Base-by-base conservation (phyloP, 2,329 filamentous ascomycete genomes). In the Dothideomycetes sp. region DNA sequence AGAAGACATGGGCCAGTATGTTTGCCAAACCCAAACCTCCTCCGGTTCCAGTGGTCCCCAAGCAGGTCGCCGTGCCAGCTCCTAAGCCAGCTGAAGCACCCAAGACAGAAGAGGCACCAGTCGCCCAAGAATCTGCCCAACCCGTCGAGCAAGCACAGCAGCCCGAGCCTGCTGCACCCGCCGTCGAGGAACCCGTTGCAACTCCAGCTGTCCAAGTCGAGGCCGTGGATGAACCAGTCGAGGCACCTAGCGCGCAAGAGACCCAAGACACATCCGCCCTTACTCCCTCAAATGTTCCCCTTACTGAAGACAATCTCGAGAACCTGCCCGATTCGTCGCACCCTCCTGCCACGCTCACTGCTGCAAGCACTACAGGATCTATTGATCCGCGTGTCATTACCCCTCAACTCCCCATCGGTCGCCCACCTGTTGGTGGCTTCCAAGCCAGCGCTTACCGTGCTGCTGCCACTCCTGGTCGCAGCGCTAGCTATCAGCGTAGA, bases 261-360 rank as follows among this genome's bases (percentile, higher is more conserved):
- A 12, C 22, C 7, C 7, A 27, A 27, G 7, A 7, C 22, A 27
- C 22, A 27, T 7, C 22, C n/a, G 49, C 57, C 19, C 62, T 89
- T 34, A 72, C 74, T 35, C 81, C 84, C 12, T 75, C 84, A 17
- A 81, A 83, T 63, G 85, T 87, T 59, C 79, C 88, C 54, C 74
- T 96, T 49, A 96, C 89, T 19, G 80, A 89, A 65, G 81, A 80
- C 52, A 96, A 96, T 63, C 81, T 96, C 42, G 88, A 94, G 60
- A 84, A 89, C 63, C 73, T 96, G 51, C 81, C 79, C 48, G 88
- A 95, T 64, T 73, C 72, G 41, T 94, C 89, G 32, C 68, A 77
- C 42, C 83, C 85, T 31, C 76, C 81, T 15, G 73, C 80, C 34
- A 89, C 84, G 39, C 82, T 80, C 49, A 95, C 89, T 34, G 84